These are phyloP conservation scores for Colletotrichum destructivum DNA, from an alignment of 2,329 filamentous ascomycete species.

Conservation along the genomic window DNA sequence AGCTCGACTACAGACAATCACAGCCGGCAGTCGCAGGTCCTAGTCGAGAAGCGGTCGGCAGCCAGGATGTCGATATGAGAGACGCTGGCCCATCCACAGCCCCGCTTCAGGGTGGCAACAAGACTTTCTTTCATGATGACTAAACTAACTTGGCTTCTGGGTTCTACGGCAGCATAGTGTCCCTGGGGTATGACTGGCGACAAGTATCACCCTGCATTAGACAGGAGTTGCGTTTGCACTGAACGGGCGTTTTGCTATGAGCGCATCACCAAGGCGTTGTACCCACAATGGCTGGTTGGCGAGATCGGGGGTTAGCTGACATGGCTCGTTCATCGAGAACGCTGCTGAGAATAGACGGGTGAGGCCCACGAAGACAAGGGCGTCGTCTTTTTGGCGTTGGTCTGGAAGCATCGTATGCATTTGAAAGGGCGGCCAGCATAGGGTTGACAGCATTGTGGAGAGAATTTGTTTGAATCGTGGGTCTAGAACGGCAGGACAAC, in stretches of 20 bases:
- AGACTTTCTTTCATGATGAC: slow-evolving; percentile 67
- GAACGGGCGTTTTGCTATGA: slow-evolving; percentile 2
- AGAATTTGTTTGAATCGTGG: slow-evolving; percentile 25
- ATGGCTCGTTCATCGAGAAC: not conserved
- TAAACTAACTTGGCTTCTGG: slow-evolving; percentile 40
- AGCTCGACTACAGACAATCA: slow-evolving; percentile 59
- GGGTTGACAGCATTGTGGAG: slow-evolving; percentile 36
- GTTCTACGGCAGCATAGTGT: not conserved
- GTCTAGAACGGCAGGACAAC: slow-evolving; percentile 17
- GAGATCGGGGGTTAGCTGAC: not conserved
- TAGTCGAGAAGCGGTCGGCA: slow-evolving; percentile 52
- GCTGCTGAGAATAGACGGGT: slow-evolving; percentile 24
- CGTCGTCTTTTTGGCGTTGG: slow-evolving; percentile 37
- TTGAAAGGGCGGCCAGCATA: slow-evolving; percentile 39
- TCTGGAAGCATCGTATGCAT: slow-evolving; percentile 41
- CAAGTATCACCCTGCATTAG: not conserved
- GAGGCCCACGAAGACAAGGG: slow-evolving; percentile 9
- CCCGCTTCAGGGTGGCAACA: slow-evolving; percentile 62
- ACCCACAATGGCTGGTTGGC: not conserved
- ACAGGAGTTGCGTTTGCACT: slow-evolving; percentile 4
- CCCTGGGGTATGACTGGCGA: not conserved
- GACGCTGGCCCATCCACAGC: slow-evolving; percentile 71
- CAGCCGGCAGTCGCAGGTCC: slow-evolving; percentile 50
- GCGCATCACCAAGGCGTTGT: slow-evolving; percentile 4
- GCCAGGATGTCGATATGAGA: slow-evolving; percentile 69